Percentiles rank a stretch among this genome's conserved stretches.
phyloP scores from a whole-genome alignment of 768 basidiomycete species.

The Pulveroboletus sp. region DNA sequence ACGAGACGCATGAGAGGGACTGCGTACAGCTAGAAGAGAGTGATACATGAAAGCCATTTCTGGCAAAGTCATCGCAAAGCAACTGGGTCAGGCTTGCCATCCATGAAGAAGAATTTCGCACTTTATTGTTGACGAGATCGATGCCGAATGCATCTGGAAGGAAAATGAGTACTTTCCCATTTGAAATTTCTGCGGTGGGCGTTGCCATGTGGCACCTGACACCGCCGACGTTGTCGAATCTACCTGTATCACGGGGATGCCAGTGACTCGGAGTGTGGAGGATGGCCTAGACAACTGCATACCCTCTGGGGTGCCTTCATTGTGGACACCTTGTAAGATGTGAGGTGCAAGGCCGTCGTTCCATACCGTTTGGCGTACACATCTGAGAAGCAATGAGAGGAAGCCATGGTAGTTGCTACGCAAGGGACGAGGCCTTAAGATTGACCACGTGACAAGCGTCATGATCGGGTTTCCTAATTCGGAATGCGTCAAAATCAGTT shows the following conservation, averaged over 20 bases:
- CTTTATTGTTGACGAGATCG: slow-evolving; percentile 43
- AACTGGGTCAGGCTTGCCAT: slow-evolving; percentile 23
- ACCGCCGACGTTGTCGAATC: slow-evolving; percentile 40
- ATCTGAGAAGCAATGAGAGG: too few relatives aligned
- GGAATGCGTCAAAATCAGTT: slow-evolving; percentile 12
- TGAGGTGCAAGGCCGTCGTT: slow-evolving; percentile 50
- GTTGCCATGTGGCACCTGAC: slow-evolving; percentile 51
- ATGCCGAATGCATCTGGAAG: slow-evolving; percentile 52
- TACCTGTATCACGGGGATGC: not conserved
- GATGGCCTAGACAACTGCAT: too few relatives aligned
- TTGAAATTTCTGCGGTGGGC: slow-evolving; percentile 46
- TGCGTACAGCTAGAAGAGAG: not conserved
- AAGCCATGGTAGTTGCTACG: too few relatives aligned
- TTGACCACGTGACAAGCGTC: slow-evolving; percentile 18
- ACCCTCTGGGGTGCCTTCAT: not conserved
- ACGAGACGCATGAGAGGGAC: too few relatives aligned
- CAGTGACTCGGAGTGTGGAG: not conserved
- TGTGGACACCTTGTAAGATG: too few relatives aligned
- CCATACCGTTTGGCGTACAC: slow-evolving; percentile 11
- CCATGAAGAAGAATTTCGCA: slow-evolving; percentile 5
- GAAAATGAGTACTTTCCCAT: slow-evolving; percentile 55
- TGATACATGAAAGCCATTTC: not conserved
- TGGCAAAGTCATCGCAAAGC: slow-evolving; percentile 24
- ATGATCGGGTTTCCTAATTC: slow-evolving; percentile 26
- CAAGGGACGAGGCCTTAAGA: too few relatives aligned